Percentiles rank a stretch among this genome's conserved stretches.
Evolutionary conservation across 2,329 filamentous ascomycete species (phyloP).

Genomic region (Sporothrix globosa): DNA sequence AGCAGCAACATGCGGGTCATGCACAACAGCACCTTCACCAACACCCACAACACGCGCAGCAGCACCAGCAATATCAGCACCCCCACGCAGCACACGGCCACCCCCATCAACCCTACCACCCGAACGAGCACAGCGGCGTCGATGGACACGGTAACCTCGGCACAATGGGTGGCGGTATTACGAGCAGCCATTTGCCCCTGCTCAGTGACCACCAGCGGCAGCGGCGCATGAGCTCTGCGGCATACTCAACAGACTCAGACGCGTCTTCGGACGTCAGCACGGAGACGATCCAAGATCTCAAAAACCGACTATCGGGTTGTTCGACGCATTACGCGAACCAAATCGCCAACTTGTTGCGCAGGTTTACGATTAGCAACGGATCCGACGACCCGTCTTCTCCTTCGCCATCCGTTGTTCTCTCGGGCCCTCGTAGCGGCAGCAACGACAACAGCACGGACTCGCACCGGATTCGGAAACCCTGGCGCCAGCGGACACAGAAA

Average conservation of each 20-base stretch:
- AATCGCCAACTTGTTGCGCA: constrained; percentile 38
- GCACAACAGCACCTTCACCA: constrained; percentile 23
- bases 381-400: constrained; percentile 34
- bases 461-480: constrained; percentile 34
- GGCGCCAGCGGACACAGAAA: constrained; percentile 24
- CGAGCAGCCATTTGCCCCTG: constrained; percentile 32
- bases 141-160: constrained; percentile 19
- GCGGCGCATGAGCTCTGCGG: constrained; percentile 34
- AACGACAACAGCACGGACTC: constrained; percentile 27
- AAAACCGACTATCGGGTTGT: constrained; percentile 44
- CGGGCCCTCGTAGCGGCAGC: constrained; percentile 11
- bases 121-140: constrained; percentile 24
- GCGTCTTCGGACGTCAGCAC: constrained; percentile 38
- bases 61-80: constrained; percentile 12
- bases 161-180: constrained; percentile 13
- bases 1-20: constrained; percentile 29
- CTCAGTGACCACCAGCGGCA: constrained; percentile 30
- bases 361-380: constrained; percentile 38
- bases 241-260: constrained; percentile 35
- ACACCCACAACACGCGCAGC: constrained; percentile 21
- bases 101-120: constrained; percentile 26
- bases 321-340: constrained; percentile 41
- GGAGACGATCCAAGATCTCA: constrained; percentile 42
- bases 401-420: constrained; percentile 10
- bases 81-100: constrained; percentile 23